A percentile compares a stretch with the other conserved stretches of the same genome.
Conservation (phyloP, 2,329 filamentous ascomycete species). For the Fonsecaea pedrosoi region DNA sequence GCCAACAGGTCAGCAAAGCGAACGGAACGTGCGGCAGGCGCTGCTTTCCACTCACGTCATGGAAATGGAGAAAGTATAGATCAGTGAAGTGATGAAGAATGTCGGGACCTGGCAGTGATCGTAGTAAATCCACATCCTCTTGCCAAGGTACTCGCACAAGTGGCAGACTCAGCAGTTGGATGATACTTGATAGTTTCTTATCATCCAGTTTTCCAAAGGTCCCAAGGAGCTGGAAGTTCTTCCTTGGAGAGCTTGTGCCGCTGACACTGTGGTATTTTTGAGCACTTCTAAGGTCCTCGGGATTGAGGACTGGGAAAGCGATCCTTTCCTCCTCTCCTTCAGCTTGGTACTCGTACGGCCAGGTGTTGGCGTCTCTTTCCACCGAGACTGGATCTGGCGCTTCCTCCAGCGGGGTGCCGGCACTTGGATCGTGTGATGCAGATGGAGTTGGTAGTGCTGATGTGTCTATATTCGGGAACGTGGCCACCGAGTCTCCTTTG, state of each 20-base stretch:
- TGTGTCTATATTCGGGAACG: neutral
- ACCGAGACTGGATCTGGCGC: slow-evolving; percentile 13
- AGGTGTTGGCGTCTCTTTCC: slow-evolving; percentile 14
- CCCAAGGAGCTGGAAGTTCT: slow-evolving; percentile 1
- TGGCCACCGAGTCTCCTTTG: neutral
- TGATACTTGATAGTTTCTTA: slow-evolving; percentile 5
- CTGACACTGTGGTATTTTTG: neutral
- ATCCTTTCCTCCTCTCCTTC: slow-evolving; percentile 8
- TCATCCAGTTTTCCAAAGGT: slow-evolving; percentile 5
- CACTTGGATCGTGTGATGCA: slow-evolving; percentile 1
- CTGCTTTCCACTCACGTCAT: slow-evolving; percentile 5
- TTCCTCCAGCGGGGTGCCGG: slow-evolving; percentile 7
- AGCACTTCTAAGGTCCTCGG: neutral
- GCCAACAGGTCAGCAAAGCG: neutral
- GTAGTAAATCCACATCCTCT: slow-evolving; percentile 10
- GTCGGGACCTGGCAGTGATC: slow-evolving; percentile 4
- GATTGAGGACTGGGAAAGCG: slow-evolving; percentile 7
- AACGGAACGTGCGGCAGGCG: neutral
- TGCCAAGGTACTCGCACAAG: slow-evolving; percentile 15
- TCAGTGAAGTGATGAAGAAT: slow-evolving; percentile 20
- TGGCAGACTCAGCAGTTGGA: slow-evolving; percentile 21
- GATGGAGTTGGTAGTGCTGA: slow-evolving; percentile 6
- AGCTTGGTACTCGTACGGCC: slow-evolving; percentile 20
- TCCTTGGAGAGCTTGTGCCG: slow-evolving; percentile 11
- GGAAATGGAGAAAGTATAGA: slow-evolving; percentile 21